These are phyloP conservation scores for Ophiostoma ips DNA, from an alignment of 2,329 filamentous ascomycete genomes.

Conservation along the genomic window DNA sequence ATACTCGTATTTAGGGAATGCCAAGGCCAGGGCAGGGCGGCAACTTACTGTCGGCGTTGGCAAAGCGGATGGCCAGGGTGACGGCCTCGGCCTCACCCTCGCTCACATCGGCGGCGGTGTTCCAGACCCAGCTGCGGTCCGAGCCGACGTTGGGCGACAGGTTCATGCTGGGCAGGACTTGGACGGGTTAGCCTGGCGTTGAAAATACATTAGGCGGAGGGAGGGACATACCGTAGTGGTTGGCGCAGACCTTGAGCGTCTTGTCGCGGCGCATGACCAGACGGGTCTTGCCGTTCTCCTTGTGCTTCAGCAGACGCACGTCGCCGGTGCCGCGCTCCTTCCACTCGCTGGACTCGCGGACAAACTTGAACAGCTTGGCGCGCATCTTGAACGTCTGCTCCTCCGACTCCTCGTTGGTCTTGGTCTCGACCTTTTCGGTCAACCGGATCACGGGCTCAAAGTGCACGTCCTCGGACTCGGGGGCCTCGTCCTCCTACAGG, in stretches of 20 bases:
- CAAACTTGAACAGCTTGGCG: slow-evolving; percentile 98
- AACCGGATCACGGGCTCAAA: slow-evolving; percentile 95
- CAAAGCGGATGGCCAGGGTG: slow-evolving; percentile 93
- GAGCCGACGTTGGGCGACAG: slow-evolving; percentile 94
- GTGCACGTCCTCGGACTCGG: slow-evolving; percentile 84
- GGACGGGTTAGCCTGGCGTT: not conserved
- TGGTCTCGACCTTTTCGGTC: slow-evolving; percentile 91
- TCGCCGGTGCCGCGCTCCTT: slow-evolving; percentile 98
- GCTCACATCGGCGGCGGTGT: slow-evolving; percentile 90
- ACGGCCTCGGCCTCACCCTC: slow-evolving; percentile 95
- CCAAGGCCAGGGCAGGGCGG: not conserved
- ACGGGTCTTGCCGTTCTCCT: slow-evolving; percentile 94
- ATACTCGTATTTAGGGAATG: too few relatives aligned
- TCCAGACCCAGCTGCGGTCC: slow-evolving; percentile 99
- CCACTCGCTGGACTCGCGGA: slow-evolving; percentile 86
- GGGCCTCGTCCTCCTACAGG: slow-evolving; percentile 56
- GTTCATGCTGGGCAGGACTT: slow-evolving; percentile 98
- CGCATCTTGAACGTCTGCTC: slow-evolving; percentile 99
- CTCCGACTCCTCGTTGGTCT: slow-evolving; percentile 97
- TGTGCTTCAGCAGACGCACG: slow-evolving; percentile 93
- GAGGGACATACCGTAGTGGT: slow-evolving; percentile 72
- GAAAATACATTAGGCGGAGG: not conserved
- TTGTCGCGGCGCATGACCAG: slow-evolving; percentile 98
- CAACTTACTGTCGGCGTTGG: slow-evolving; percentile 84
- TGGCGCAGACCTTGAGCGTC: slow-evolving; percentile 99